Percentiles rank a stretch among this genome's conserved stretches.
phyloP scores from a whole-genome alignment of 371 early-diverging fungal species.

The Fennellomyces sp. region DNA sequence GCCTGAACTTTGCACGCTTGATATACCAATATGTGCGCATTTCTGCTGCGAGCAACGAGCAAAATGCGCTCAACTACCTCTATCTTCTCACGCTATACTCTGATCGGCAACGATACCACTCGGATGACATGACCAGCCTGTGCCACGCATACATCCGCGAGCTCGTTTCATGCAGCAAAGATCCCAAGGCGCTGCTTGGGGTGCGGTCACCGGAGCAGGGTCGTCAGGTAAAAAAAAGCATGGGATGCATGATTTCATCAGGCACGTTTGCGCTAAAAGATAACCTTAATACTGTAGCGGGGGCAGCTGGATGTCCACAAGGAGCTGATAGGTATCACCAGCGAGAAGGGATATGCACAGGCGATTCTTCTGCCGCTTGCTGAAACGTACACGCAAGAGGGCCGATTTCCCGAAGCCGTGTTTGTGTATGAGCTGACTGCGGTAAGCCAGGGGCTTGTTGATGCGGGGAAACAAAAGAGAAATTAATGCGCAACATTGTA shows the following conservation, averaged over 20 bases:
- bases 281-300: constrained; percentile 20
- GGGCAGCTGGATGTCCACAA: constrained; percentile 70
- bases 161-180: constrained; percentile 45
- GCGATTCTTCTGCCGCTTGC: constrained; percentile 71
- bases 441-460: too few relatives aligned
- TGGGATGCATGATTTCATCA: neutral
- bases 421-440: constrained; percentile 75
- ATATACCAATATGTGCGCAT: constrained; percentile 58
- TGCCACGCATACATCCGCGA: constrained; percentile 49
- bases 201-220: constrained; percentile 47
- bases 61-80: constrained; percentile 70
- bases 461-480: neutral
- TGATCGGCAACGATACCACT: constrained; percentile 25
- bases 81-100: constrained; percentile 63
- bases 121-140: constrained; percentile 36
- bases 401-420: constrained; percentile 74
- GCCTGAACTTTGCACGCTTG: constrained; percentile 66
- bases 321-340: constrained; percentile 58
- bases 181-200: constrained; percentile 64
- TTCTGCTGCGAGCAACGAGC: constrained; percentile 44
- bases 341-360: constrained; percentile 60
- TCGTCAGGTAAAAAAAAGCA: constrained; percentile 13
- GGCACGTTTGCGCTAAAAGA: neutral
- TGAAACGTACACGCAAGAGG: constrained; percentile 65
- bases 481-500: neutral